These are phyloP conservation scores for Acorus gramineus DNA, from an alignment of 106 monocot genomes.

Conservation along the genomic window DNA sequence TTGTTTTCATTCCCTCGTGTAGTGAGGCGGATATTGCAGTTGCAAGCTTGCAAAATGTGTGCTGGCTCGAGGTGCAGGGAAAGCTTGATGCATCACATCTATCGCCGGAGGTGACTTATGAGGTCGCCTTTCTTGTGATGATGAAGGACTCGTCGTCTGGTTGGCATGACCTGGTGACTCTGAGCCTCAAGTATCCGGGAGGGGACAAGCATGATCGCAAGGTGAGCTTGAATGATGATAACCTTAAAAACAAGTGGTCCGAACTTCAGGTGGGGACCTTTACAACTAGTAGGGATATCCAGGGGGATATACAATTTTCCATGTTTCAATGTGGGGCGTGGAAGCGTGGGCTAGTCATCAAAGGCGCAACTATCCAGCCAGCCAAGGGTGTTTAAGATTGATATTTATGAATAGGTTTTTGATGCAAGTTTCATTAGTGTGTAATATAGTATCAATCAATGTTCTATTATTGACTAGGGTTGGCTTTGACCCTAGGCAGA, in stretches of 20 bases:
- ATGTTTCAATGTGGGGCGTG: conserved; percentile 38
- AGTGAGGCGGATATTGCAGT: conserved; percentile 29
- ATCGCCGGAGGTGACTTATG: conserved; percentile 39
- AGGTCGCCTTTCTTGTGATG: conserved; percentile 37
- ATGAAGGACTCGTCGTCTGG: conserved; percentile 25
- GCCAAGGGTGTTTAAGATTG: background rate
- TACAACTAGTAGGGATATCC: background rate
- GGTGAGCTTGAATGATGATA: conserved; percentile 22
- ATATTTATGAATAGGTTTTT: no score
- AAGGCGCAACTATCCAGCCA: conserved; percentile 29
- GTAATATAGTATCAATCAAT: no score
- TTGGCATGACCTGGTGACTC: conserved; percentile 37
- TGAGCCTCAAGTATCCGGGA: conserved; percentile 18
- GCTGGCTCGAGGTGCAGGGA: conserved; percentile 64
- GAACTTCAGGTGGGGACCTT: conserved; percentile 32
- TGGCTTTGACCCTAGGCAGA: no score
- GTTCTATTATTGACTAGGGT: no score
- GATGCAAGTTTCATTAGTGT: no score
- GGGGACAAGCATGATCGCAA: conserved; percentile 5
- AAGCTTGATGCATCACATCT: conserved; percentile 23
- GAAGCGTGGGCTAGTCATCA: conserved; percentile 53
- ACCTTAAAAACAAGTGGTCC: conserved; percentile 20
- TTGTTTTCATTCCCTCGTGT: background rate
- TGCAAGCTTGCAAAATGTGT: conserved; percentile 26
- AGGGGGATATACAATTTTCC: conserved; percentile 33